Base-by-base conservation (phyloP, 805 yeast species). In the Tetrapisispora phaffii region DNA sequence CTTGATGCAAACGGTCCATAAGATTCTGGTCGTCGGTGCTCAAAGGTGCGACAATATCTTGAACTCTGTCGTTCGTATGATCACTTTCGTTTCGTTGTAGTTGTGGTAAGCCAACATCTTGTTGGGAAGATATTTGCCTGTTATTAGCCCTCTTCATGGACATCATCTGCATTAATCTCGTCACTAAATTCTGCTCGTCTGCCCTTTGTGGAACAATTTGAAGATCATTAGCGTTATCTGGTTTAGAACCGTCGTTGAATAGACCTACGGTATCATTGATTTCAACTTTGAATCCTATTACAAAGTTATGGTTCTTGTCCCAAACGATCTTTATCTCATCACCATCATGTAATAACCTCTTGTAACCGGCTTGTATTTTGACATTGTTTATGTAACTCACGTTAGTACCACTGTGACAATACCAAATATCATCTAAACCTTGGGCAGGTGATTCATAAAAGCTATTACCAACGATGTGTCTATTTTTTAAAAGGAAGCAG, bases 391-490 rank as follows among this genome's bases (percentile, higher is more conserved):
- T 74, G 53, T 70, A 76, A 58, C 96, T 84, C 2, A 85, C 82
- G 61, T 88, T 89, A 0, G 94, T 77, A 45, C 93, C 82, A 49
- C 71, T 75, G 53, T 88, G 96, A 39, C 85, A 64, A 26, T 89
- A 66, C 94, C 95, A 87, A 15, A 85, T 70, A 57, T 80, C 88
- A 46, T 80, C 85, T 7, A 80, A 64, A 47, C 82, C 81, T 63
- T 77, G 82, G 0, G 87, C 88, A 0, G 89, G 87, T 9, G 83
- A 76, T 52, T 80, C 86, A 56, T 68, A 76, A 4, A 80, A 71
- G 28, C 78, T 70, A 26, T 70, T 67, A 13, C 74, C 73, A 3
- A 77, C 74, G 0, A 79, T 79, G 56, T 82, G 86, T 47, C 87
- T 69, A 47, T 78, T 74, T 55, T 77, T 77, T 44, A 71, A 55